Conservation (phyloP, 176 grass and related monocot species). For the Tillandsia leiboldiana region DNA sequence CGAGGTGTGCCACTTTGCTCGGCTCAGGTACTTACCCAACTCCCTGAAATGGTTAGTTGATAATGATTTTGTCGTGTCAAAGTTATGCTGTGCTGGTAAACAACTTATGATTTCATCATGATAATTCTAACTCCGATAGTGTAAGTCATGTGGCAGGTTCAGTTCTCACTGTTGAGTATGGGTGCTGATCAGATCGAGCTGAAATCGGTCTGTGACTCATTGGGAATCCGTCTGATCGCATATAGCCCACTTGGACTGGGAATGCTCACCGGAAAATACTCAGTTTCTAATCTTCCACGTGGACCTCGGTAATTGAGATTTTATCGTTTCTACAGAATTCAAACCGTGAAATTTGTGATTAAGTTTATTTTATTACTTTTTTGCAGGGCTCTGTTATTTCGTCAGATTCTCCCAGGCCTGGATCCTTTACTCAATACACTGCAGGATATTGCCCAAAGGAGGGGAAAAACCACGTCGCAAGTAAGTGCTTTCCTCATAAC, state of each 20-base stretch:
- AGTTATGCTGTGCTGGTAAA: background rate
- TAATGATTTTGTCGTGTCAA: background rate
- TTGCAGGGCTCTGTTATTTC: constrained; percentile 67
- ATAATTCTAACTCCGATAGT: background rate
- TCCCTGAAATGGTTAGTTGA: background rate
- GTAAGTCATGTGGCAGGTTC: constrained; percentile 42
- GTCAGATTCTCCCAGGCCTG: constrained; percentile 83
- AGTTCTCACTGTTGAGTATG: constrained; percentile 86
- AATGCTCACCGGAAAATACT: constrained; percentile 80
- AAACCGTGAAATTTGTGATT: background rate
- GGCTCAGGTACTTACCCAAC: constrained; percentile 57
- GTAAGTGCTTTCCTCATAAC: constrained; percentile 18
- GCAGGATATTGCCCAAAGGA: constrained; percentile 45
- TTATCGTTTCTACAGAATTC: background rate
- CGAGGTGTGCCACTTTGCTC: constrained; percentile 76
- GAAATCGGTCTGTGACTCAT: constrained; percentile 64
- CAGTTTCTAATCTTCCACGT: constrained; percentile 51
- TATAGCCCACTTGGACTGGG: constrained; percentile 87
- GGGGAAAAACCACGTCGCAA: constrained; percentile 86
- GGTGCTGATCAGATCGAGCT: constrained; percentile 72
- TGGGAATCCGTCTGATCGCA: constrained; percentile 66
- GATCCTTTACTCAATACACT: constrained; percentile 53
- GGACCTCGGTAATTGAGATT: constrained; percentile 45
- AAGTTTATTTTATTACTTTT: background rate
- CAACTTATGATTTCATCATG: no score